These are phyloP conservation scores for Kurtzmaniella fragi DNA, from an alignment of 805 yeast species.

Conservation along the genomic window DNA sequence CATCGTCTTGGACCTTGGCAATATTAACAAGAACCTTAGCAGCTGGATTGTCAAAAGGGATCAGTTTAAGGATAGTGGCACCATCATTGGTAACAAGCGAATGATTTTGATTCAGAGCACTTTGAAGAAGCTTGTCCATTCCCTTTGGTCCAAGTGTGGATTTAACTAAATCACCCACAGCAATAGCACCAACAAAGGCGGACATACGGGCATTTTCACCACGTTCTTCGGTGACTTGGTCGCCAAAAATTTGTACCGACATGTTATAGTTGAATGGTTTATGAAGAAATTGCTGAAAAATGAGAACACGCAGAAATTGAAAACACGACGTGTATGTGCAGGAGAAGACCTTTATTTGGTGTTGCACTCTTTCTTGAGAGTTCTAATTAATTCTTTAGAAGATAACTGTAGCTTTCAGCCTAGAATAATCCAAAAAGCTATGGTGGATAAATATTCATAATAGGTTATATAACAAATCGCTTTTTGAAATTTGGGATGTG, in stretches of 20 bases:
- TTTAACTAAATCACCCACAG: conserved; percentile 96
- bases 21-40: conserved; percentile 94
- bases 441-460: too few relatives aligned
- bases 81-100: conserved; percentile 95
- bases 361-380: too few relatives aligned
- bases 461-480: too few relatives aligned
- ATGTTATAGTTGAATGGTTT: conserved; percentile 10
- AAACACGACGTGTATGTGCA: too few relatives aligned
- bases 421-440: too few relatives aligned
- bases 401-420: too few relatives aligned
- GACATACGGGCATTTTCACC: conserved; percentile 98
- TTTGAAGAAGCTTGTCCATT: conserved; percentile 92
- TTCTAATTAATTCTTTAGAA: too few relatives aligned
- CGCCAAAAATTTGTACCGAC: conserved; percentile 94
- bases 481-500: too few relatives aligned
- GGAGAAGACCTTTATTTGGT: too few relatives aligned
- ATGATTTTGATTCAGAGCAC: conserved; percentile 67
- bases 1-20: conserved; percentile 94
- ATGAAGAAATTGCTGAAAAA: neutral
- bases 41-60: conserved; percentile 95
- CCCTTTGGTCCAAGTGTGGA: conserved; percentile 97
- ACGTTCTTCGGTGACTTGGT: conserved; percentile 95
- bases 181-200: conserved; percentile 97
- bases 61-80: conserved; percentile 90
- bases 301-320: too few relatives aligned